phyloP scores from a whole-genome alignment of 352 stramenopile species.

The Phytopythium ostracodes region DNA sequence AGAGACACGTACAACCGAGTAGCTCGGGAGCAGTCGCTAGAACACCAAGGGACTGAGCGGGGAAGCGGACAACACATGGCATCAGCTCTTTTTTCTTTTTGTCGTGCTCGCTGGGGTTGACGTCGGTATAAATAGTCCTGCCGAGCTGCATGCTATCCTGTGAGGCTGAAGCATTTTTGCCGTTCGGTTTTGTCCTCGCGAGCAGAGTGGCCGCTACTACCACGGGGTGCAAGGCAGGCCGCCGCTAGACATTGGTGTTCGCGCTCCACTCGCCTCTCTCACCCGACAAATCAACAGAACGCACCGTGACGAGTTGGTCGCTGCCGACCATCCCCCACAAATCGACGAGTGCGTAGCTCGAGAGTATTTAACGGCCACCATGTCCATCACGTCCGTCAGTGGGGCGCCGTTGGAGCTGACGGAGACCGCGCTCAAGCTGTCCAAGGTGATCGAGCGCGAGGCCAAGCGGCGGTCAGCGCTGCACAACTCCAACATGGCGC shows the following conservation, averaged over 20 bases:
- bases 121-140: background rate
- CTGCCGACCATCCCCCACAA: too few species aligned
- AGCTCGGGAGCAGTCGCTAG: background rate
- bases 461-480: conserved; percentile 36
- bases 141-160: background rate
- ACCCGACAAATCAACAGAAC: too few species aligned
- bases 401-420: conserved; percentile 27
- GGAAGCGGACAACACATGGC: background rate
- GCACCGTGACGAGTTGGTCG: too few species aligned
- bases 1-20: background rate
- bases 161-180: background rate
- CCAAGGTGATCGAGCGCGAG: conserved; percentile 62
- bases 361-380: background rate
- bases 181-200: background rate
- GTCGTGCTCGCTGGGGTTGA: background rate
- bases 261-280: too few species aligned
- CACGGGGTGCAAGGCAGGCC: background rate
- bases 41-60: background rate
- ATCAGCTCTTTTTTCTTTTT: background rate
- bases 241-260: background rate
- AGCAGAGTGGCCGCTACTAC: background rate
- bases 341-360: too few species aligned
- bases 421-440: conserved; percentile 59
- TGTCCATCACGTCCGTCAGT: background rate
- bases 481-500: conserved; percentile 23